Conservation (phyloP, 495 filamentous ascomycete species). For the Penicillium odoratum region DNA sequence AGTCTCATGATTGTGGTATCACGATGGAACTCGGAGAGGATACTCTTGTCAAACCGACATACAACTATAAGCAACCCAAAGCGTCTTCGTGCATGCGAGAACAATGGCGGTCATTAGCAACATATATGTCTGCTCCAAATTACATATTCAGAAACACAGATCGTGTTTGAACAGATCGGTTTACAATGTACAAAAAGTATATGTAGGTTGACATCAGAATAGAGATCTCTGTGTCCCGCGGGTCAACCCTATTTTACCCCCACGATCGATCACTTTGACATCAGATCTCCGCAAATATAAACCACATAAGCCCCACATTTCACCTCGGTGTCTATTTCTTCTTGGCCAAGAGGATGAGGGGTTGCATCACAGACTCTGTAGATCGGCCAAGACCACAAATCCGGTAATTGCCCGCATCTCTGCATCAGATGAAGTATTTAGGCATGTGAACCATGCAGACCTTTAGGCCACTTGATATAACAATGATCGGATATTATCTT, state of each 20-base stretch:
- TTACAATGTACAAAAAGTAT: too few relatives aligned
- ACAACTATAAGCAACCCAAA: not conserved
- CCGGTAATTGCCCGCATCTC: conserved; percentile 24
- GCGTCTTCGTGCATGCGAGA: not conserved
- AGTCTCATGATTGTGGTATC: not conserved
- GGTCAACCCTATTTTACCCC: not conserved
- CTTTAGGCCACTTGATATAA: too few relatives aligned
- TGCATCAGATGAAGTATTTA: not conserved
- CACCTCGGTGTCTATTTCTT: not conserved
- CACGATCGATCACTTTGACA: not conserved
- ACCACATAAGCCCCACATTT: not conserved
- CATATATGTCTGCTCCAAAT: too few relatives aligned
- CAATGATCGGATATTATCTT: too few relatives aligned
- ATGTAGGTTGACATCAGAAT: too few relatives aligned
- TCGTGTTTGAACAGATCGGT: too few relatives aligned
- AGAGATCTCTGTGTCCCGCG: not conserved
- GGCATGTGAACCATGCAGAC: too few relatives aligned
- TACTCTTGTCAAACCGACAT: not conserved
- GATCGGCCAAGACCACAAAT: conserved; percentile 15
- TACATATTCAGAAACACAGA: too few relatives aligned
- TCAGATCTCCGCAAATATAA: not conserved
- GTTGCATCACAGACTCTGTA: conserved; percentile 8
- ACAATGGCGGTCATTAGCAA: not conserved
- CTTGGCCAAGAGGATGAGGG: not conserved
- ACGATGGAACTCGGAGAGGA: not conserved